phyloP scores from a whole-genome alignment of 1,284 basidiomycete genomes.

The Leccinum colubrinum region DNA sequence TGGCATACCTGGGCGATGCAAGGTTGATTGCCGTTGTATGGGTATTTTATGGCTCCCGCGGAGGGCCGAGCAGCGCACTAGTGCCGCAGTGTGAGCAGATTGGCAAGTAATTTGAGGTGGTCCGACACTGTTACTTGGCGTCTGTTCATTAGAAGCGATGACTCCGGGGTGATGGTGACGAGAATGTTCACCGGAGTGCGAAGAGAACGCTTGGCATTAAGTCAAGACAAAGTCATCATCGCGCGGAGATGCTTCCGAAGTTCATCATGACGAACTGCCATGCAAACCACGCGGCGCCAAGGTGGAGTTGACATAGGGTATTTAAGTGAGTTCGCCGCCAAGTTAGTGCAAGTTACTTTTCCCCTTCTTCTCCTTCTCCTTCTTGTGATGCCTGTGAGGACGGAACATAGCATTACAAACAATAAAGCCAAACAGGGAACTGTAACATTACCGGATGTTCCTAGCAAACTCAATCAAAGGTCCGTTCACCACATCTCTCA shows the following conservation, averaged over 20 bases:
- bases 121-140: no score
- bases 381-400: not conserved
- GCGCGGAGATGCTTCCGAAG: not conserved
- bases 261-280: not conserved
- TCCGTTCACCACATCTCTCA: slow-evolving; percentile 11
- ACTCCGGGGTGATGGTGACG: not conserved
- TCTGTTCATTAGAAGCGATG: no score
- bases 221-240: not conserved
- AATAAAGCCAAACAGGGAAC: slow-evolving; percentile 30
- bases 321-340: not conserved
- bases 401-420: slow-evolving; percentile 12
- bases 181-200: not conserved
- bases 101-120: not conserved
- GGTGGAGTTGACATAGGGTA: slow-evolving; percentile 12
- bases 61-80: slow-evolving; percentile 12
- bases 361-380: not conserved
- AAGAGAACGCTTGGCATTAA: not conserved
- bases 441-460: slow-evolving; percentile 14
- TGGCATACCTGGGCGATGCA: not conserved
- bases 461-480: slow-evolving; percentile 18
- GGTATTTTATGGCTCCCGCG: not conserved
- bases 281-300: slow-evolving; percentile 20
- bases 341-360: not conserved
- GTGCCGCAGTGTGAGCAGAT: slow-evolving; percentile 11
- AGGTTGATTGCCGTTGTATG: not conserved